phyloP scores from a whole-genome alignment of 495 filamentous ascomycete species.

The Penicillium parvum region DNA sequence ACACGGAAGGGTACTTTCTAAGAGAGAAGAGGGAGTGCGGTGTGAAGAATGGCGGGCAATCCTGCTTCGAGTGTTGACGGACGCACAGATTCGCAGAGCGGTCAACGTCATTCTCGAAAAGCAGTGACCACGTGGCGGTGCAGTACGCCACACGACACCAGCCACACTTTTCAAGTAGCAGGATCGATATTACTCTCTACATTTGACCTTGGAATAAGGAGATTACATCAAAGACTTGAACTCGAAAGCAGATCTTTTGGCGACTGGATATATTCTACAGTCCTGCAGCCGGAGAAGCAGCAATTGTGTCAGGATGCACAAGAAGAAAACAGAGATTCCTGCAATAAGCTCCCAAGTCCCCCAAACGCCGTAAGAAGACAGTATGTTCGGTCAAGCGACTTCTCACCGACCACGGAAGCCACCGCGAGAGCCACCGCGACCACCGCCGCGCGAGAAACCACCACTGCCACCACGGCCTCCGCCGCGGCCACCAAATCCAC shows the following conservation, averaged over 20 bases:
- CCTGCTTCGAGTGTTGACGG: conserved; percentile 35
- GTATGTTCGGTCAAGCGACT: conserved; percentile 29
- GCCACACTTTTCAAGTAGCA: conserved; percentile 18
- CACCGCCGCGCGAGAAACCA: conserved; percentile 25
- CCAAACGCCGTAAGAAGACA: conserved; percentile 50
- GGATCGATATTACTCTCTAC: neutral
- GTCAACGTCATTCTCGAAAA: conserved; percentile 38
- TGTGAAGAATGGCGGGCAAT: conserved; percentile 23
- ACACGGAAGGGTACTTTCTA: conserved; percentile 3
- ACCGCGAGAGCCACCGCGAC: conserved; percentile 39
- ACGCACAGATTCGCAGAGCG: conserved; percentile 31
- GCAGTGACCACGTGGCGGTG: conserved; percentile 22
- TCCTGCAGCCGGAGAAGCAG: conserved; percentile 25
- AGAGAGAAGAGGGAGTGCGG: conserved; percentile 18
- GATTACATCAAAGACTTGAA: neutral
- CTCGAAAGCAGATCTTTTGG: conserved; percentile 20
- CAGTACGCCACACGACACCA: conserved; percentile 28
- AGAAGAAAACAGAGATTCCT: conserved; percentile 42
- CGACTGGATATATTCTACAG: conserved; percentile 39
- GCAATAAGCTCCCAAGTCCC: conserved; percentile 46
- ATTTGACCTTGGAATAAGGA: neutral
- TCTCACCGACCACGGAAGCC: conserved; percentile 39
- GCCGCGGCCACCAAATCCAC: conserved; percentile 25
- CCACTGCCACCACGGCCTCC: conserved; percentile 32
- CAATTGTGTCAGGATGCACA: conserved; percentile 39